phyloP scores from a whole-genome alignment of 345 rosid genomes.

The Ceriops decandra region DNA sequence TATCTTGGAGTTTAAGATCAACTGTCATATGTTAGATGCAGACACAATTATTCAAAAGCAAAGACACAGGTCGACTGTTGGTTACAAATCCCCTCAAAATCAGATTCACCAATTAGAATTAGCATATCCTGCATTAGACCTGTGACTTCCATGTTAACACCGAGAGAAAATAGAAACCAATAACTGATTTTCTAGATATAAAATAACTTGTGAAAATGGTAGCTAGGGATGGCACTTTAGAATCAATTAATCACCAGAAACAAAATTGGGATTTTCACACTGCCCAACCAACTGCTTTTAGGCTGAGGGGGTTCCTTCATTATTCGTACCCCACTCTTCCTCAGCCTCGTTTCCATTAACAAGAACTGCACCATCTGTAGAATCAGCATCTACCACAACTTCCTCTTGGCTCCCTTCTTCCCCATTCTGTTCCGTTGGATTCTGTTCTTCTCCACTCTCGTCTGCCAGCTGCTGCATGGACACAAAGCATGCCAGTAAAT shows the following conservation, averaged over 20 bases:
- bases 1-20: no score
- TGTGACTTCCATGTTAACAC: not conserved
- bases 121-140: not conserved
- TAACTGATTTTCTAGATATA: not conserved
- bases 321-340: constrained; percentile 99
- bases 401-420: constrained; percentile 81
- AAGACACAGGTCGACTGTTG: not conserved
- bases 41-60: no score
- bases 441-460: constrained; percentile 48
- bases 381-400: constrained; percentile 77
- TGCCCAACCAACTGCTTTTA: constrained; percentile 85
- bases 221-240: constrained; percentile 58
- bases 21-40: no score
- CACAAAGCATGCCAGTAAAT: not conserved
- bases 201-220: constrained; percentile 33
- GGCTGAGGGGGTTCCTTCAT: constrained; percentile 94
- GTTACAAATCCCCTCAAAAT: not conserved
- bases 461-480: constrained; percentile 42
- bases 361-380: constrained; percentile 85
- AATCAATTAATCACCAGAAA: constrained; percentile 95
- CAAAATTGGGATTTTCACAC: constrained; percentile 80
- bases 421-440: constrained; percentile 50
- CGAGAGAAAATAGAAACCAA: not conserved
- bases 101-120: not conserved
- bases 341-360: constrained; percentile 85